Conservation (phyloP, 495 filamentous ascomycete genomes). For the Alectoria sarmentosa region DNA sequence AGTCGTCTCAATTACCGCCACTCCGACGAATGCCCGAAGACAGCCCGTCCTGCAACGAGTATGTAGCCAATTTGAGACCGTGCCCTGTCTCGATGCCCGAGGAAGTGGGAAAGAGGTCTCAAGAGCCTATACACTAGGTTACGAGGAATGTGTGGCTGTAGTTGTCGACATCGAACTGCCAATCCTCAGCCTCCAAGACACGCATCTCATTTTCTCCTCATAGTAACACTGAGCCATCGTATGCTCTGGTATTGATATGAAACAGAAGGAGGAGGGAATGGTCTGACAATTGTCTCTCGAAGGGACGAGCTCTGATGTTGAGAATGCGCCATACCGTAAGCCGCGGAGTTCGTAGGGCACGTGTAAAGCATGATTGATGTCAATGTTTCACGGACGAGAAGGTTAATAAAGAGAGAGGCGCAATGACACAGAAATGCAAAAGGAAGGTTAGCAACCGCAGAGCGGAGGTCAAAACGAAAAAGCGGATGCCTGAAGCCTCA, state of each 20-base stretch:
- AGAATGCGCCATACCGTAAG: no score
- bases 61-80: conserved; percentile 41
- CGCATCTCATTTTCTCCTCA: conserved; percentile 9
- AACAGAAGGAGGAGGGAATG: neutral
- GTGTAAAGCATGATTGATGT: conserved; percentile 4
- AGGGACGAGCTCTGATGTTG: conserved; percentile 1
- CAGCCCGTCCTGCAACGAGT: conserved; percentile 42
- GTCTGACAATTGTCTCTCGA: neutral
- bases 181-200: conserved; percentile 24
- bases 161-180: conserved; percentile 59
- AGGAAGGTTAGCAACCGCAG: no score
- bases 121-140: conserved; percentile 42
- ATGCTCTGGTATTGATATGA: neutral
- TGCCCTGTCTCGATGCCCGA: conserved; percentile 41
- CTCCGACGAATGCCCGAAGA: conserved; percentile 45
- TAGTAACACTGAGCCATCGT: neutral
- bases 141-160: conserved; percentile 52
- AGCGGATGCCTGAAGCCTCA: no score
- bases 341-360: neutral
- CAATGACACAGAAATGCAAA: conserved; percentile 11
- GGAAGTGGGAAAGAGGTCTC: conserved; percentile 40
- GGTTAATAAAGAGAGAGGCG: neutral
- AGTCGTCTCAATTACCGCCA: conserved; percentile 43
- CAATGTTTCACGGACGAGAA: conserved; percentile 2
- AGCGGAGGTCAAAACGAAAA: no score